Evolutionary conservation across 345 rosid genomes (phyloP).

Genomic region (Hibiscus mutabilis): DNA sequence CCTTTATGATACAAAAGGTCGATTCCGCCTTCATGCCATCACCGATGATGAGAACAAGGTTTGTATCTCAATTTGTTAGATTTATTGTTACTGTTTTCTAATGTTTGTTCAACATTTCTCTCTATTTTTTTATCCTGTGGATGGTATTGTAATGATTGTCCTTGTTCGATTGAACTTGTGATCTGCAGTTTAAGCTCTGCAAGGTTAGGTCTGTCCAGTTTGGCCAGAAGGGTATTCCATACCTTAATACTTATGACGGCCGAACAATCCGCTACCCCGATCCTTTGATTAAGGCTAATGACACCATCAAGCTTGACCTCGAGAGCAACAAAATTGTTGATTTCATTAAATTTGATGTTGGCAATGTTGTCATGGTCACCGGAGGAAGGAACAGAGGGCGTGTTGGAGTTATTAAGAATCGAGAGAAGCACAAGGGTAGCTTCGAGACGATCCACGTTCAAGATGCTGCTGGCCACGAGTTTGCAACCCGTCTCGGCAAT

Average conservation of each 20-base stretch:
- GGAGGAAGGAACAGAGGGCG: slow-evolving; percentile 60
- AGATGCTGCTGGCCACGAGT: slow-evolving; percentile 34
- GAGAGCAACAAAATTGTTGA: slow-evolving; percentile 36
- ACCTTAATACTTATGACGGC: slow-evolving; percentile 54
- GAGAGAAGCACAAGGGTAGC: slow-evolving; percentile 37
- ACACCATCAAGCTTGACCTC: slow-evolving; percentile 52
- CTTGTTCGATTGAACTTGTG: background rate
- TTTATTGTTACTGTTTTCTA: background rate
- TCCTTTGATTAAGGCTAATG: slow-evolving; percentile 53
- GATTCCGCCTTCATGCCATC: slow-evolving; percentile 45
- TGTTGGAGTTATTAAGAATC: slow-evolving; percentile 33
- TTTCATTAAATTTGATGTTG: slow-evolving; percentile 52
- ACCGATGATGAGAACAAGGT: slow-evolving; percentile 56
- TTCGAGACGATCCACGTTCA: slow-evolving; percentile 33
- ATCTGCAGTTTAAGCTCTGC: slow-evolving; percentile 40
- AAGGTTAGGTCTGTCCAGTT: slow-evolving; percentile 45
- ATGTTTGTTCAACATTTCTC: too few relatives aligned
- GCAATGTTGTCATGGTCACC: slow-evolving; percentile 57
- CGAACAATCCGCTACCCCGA: slow-evolving; percentile 62
- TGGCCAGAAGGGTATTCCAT: slow-evolving; percentile 52
- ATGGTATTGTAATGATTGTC: background rate
- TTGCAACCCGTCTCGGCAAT: slow-evolving; percentile 34
- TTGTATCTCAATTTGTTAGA: background rate
- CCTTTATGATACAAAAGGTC: slow-evolving; percentile 55
- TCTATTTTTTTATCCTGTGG: too few relatives aligned